Evolutionary conservation across 1,284 basidiomycete species (phyloP), one percentile per base, ranked within the genome.

Genomic region (Rhodofomes roseus): DNA sequence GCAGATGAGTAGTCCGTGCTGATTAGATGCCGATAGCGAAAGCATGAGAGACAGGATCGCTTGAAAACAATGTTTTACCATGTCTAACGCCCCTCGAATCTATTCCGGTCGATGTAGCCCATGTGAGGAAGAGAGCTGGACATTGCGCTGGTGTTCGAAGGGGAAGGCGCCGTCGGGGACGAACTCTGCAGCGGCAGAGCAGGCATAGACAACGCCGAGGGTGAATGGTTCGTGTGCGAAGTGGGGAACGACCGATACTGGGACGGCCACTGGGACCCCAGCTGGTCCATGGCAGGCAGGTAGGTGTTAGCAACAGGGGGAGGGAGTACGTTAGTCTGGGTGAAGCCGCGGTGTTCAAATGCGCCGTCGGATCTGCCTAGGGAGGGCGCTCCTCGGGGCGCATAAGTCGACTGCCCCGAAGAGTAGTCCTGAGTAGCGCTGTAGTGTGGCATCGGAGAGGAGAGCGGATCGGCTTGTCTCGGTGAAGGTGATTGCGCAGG

Each of bases 401-500:
- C 39, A 22, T 51, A 58, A 9, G 27, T 16, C 4, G 60, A 54
- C 9, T 52, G 50, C 31, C 50, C 50, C 50, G 61, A 54, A 11
- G 54, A 14, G 41, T 69, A 69, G 22, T 68, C 70, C 41, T 63
- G 63, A 29, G 61, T 48, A 54, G 46, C 57, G 37, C 58, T 60
- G 4, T 64, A 57, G 31, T 65, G 60, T 5, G 67, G 55, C 20
- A 66, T 59, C 27, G 72, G 65, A 51, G 78, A 70, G 18, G 71
- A 52, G 22, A 55, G 53, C 37, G 63, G 52, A 50, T 70, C 69
- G 34, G 61, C 59, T 41, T 52, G 59, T 40, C 66, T 58, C 57
- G 63, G 58, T 46, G 63, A 51, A 54, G 71, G 72, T 52, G 70
- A 66, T 61, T 73, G 54, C 70, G 40, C 65, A 58, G 58, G 82